Percentiles rank a stretch among this genome's conserved stretches.
Evolutionary conservation across 2,329 filamentous ascomycete genomes (phyloP).

Genomic region (Neobulgaria alba): DNA sequence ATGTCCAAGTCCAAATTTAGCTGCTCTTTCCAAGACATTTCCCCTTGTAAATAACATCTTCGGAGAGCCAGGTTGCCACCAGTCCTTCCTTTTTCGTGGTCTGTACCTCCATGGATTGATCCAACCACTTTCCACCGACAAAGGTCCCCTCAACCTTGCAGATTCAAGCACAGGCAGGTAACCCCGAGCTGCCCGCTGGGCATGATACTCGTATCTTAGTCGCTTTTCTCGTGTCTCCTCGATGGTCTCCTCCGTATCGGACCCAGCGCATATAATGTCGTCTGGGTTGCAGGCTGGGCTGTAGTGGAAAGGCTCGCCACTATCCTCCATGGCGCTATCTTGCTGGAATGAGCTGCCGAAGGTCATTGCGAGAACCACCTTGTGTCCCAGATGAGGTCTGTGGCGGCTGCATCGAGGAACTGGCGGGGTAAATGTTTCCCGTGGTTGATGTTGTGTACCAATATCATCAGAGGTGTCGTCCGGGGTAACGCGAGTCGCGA

Average conservation of each 20-base stretch:
- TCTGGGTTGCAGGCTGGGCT: slow-evolving; percentile 34
- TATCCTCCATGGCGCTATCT: no score
- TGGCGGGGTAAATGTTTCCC: no score
- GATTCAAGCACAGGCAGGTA: slow-evolving; percentile 49
- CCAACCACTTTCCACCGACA: slow-evolving; percentile 42
- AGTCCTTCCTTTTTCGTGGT: slow-evolving; percentile 8
- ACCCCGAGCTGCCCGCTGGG: slow-evolving; percentile 49
- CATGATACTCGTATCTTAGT: slow-evolving; percentile 50
- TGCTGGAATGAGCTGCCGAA: background rate
- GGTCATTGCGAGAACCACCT: background rate
- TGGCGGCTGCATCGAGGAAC: no score
- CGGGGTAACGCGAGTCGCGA: no score
- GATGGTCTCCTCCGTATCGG: slow-evolving; percentile 47
- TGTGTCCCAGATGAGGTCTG: no score
- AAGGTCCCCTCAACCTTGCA: slow-evolving; percentile 53
- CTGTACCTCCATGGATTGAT: slow-evolving; percentile 41
- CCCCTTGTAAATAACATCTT: slow-evolving; percentile 19
- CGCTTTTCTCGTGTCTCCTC: slow-evolving; percentile 40
- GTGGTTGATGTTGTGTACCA: no score
- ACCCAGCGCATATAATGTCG: slow-evolving; percentile 46
- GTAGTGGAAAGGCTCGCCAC: slow-evolving; percentile 41
- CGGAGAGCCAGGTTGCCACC: slow-evolving; percentile 18
- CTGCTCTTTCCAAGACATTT: slow-evolving; percentile 17
- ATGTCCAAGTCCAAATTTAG: slow-evolving; percentile 17
- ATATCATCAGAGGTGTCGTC: no score